Conservation (phyloP, 1,284 basidiomycete species). For the Cutaneotrichosporon curvatum region DNA sequence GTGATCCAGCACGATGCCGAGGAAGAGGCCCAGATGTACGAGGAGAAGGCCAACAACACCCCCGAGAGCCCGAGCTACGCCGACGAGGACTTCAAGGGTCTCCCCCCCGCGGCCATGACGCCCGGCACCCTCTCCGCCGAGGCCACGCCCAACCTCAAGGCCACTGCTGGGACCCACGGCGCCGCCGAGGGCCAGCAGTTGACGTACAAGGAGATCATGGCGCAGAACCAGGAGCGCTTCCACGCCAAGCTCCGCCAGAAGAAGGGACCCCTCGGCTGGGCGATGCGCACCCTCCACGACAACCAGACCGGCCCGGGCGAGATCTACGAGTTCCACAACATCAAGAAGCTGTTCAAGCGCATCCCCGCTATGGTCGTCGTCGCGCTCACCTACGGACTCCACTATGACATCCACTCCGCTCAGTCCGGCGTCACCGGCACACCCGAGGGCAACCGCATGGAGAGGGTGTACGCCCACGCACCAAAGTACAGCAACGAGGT, state of each 20-base stretch:
- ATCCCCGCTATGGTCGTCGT: constrained; percentile 27
- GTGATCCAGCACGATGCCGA: constrained; percentile 35
- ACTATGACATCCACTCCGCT: constrained; percentile 44
- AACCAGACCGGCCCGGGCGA: constrained; percentile 30
- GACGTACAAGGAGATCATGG: constrained; percentile 24
- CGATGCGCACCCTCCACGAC: constrained; percentile 34
- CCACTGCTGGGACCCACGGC: not conserved
- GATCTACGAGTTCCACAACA: constrained; percentile 33
- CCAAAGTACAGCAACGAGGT: constrained; percentile 48
- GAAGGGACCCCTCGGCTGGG: constrained; percentile 33
- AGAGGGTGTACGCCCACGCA: constrained; percentile 19
- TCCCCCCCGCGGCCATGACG: constrained; percentile 25
- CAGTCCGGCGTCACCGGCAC: constrained; percentile 43
- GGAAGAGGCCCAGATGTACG: not conserved
- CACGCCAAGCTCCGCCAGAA: constrained; percentile 31
- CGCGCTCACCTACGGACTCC: constrained; percentile 29
- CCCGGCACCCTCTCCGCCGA: not conserved
- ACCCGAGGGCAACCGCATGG: constrained; percentile 43
- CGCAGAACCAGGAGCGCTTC: constrained; percentile 20
- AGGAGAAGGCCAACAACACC: constrained; percentile 2
- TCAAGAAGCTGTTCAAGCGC: constrained; percentile 23
- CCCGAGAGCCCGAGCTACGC: not conserved
- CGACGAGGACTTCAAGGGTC: constrained; percentile 8
- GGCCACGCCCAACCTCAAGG: not conserved
- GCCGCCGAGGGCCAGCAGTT: constrained; percentile 5